A percentile compares a stretch with the other conserved stretches of the same genome.
These are phyloP conservation scores for Hamigera avellanea DNA, from an alignment of 495 filamentous ascomycete genomes.

Conservation along the genomic window DNA sequence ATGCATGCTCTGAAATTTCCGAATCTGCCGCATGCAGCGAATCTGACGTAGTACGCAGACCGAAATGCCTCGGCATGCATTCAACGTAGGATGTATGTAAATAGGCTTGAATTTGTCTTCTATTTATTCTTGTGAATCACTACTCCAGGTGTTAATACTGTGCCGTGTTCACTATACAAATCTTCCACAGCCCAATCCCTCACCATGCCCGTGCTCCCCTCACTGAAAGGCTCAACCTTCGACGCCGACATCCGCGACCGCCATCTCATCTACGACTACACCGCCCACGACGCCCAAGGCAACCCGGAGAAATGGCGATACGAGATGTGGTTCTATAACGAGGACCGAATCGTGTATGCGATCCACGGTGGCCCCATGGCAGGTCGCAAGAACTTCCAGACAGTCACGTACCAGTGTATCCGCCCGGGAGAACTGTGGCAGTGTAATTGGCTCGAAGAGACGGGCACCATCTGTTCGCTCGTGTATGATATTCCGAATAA, in stretches of 20 bases:
- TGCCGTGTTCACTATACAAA: too few species aligned
- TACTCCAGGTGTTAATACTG: too few species aligned
- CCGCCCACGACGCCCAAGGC: constrained; percentile 14
- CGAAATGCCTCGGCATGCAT: too few species aligned
- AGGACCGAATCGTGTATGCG: constrained; percentile 27
- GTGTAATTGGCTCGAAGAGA: constrained; percentile 31
- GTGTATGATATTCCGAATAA: constrained; percentile 23
- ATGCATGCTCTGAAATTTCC: too few species aligned
- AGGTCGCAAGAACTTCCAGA: constrained; percentile 25
- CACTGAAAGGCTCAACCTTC: constrained; percentile 15
- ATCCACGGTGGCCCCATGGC: constrained; percentile 33
- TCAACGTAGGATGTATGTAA: too few species aligned
- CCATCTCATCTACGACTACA: constrained; percentile 32
- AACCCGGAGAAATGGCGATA: constrained; percentile 32
- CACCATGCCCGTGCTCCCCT: constrained; percentile 17
- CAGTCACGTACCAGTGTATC: constrained; percentile 28
- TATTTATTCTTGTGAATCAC: too few species aligned
- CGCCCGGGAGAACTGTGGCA: constrained; percentile 26
- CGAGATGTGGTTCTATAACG: constrained; percentile 33
- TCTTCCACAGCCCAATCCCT: too few species aligned
- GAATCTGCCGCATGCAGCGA: too few species aligned
- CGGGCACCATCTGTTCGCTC: constrained; percentile 26
- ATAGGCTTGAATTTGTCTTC: too few species aligned
- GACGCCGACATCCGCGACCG: constrained; percentile 23
- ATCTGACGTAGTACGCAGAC: too few species aligned